A percentile compares a stretch with the other conserved stretches of the same genome.
phyloP scores from a whole-genome alignment of 2,329 filamentous ascomycete species.

The Paraconiothyrium sp. region DNA sequence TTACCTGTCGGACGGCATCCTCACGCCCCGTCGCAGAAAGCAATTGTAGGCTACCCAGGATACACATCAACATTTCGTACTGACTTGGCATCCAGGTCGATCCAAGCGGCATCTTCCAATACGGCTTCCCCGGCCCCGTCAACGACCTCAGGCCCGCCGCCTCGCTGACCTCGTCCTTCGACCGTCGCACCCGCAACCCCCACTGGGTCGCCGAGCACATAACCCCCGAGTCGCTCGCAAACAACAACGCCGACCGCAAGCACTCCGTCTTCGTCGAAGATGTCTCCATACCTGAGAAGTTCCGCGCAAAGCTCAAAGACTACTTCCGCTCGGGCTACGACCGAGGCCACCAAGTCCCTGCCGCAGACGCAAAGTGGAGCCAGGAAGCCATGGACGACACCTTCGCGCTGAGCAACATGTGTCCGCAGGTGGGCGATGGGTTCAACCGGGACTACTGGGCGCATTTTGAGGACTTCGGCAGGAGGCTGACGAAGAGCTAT shows the following conservation, averaged over 20 bases:
- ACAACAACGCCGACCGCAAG: constrained; percentile 81
- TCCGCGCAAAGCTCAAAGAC: constrained; percentile 89
- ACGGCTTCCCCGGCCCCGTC: constrained; percentile 87
- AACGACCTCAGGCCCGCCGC: constrained; percentile 80
- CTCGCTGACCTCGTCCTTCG: constrained; percentile 86
- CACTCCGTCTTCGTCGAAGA: constrained; percentile 88
- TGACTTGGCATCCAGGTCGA: constrained; percentile 49
- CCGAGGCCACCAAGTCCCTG: constrained; percentile 94
- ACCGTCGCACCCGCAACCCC: constrained; percentile 89
- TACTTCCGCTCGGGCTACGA: constrained; percentile 97
- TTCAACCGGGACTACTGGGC: constrained; percentile 99
- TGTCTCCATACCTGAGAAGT: constrained; percentile 78
- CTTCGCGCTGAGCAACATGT: constrained; percentile 95
- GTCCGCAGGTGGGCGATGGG: constrained; percentile 95
- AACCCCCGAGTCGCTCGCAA: constrained; percentile 81
- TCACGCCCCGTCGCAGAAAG: constrained; percentile 1
- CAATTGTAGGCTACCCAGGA: not conserved
- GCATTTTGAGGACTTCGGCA: constrained; percentile 97
- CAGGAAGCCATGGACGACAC: constrained; percentile 95
- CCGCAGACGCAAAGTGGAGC: constrained; percentile 95
- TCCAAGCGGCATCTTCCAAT: constrained; percentile 62
- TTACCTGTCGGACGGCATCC: constrained; percentile 28
- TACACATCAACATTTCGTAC: not conserved
- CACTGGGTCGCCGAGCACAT: constrained; percentile 95
- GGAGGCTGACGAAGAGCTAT: constrained; percentile 80